Evolutionary conservation across 2,329 filamentous ascomycete genomes (phyloP).

Genomic region (Pseudogymnoascus sp.): DNA sequence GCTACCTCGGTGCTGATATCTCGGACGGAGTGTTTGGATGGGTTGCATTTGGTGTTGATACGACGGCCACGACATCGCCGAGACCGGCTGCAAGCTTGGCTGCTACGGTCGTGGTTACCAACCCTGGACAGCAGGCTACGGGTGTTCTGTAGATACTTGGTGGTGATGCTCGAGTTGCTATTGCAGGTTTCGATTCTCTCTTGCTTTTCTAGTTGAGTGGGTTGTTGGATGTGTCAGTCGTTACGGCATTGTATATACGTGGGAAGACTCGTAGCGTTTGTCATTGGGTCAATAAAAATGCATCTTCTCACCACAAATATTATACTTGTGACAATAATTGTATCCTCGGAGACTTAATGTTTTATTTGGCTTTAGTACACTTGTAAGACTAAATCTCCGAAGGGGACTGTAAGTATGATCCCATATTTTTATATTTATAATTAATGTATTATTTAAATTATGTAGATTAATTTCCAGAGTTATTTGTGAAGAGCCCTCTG

Average conservation of each 20-base stretch:
- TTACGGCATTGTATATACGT: background rate
- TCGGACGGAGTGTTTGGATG: conserved; percentile 47
- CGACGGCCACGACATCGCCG: conserved; percentile 36
- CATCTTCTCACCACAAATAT: background rate
- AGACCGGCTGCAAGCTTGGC: conserved; percentile 34
- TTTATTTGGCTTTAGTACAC: background rate
- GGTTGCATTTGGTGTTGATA: conserved; percentile 45
- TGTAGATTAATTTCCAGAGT: background rate
- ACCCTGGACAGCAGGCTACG: background rate
- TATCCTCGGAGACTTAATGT: background rate
- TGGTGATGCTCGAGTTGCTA: background rate
- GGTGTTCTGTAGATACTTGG: background rate
- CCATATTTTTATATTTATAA: too few relatives aligned
- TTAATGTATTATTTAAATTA: background rate
- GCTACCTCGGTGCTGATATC: conserved; percentile 46
- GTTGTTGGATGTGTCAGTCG: background rate
- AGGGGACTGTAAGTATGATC: too few relatives aligned
- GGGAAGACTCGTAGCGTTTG: background rate
- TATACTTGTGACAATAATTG: background rate
- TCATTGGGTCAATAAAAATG: background rate
- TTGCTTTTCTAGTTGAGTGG: background rate
- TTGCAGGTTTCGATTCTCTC: background rate
- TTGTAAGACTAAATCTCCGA: background rate
- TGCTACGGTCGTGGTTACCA: conserved; percentile 26
- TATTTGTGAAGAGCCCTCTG: background rate